A percentile compares a stretch with the other conserved stretches of the same genome.
Conservation (phyloP, 805 yeast genomes). For the Candida insectorum region DNA sequence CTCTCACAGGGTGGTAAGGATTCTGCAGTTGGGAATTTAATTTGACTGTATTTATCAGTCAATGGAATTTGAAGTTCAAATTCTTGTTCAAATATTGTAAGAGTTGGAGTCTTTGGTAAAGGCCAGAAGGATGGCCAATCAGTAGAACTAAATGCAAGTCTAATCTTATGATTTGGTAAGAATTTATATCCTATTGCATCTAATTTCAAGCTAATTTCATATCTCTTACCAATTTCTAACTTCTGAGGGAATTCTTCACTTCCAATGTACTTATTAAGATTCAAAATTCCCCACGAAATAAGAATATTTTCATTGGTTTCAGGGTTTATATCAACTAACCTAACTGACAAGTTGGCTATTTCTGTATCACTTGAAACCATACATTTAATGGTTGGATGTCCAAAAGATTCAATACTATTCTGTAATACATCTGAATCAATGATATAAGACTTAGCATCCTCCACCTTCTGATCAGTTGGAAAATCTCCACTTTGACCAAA, state of each 20-base stretch:
- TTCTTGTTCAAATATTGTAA: conserved; percentile 29
- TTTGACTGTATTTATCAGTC: background rate
- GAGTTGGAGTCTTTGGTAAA: conserved; percentile 35
- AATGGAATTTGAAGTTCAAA: conserved; percentile 14
- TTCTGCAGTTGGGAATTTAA: conserved; percentile 23
- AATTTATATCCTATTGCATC: conserved; percentile 40
- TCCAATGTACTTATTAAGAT: conserved; percentile 35
- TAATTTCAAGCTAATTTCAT: conserved; percentile 29
- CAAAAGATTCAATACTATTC: conserved; percentile 26
- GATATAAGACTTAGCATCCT: conserved; percentile 36
- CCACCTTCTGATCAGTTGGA: conserved; percentile 42
- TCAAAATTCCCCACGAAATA: conserved; percentile 46
- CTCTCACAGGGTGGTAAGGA: conserved; percentile 24
- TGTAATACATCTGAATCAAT: conserved; percentile 29
- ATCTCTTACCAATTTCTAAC: conserved; percentile 26
- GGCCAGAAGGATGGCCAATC: conserved; percentile 53
- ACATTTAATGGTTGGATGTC: conserved; percentile 33
- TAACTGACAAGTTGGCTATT: conserved; percentile 37
- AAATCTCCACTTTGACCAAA: conserved; percentile 46
- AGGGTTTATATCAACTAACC: conserved; percentile 40
- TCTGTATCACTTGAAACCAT: conserved; percentile 32
- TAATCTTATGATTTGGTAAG: conserved; percentile 33
- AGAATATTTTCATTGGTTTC: conserved; percentile 30
- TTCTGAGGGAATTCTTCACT: conserved; percentile 40
- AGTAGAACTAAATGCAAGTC: conserved; percentile 40